Evolutionary conservation across 2,329 filamentous ascomycete species (phyloP).

Genomic region (Colletotrichum agaves): DNA sequence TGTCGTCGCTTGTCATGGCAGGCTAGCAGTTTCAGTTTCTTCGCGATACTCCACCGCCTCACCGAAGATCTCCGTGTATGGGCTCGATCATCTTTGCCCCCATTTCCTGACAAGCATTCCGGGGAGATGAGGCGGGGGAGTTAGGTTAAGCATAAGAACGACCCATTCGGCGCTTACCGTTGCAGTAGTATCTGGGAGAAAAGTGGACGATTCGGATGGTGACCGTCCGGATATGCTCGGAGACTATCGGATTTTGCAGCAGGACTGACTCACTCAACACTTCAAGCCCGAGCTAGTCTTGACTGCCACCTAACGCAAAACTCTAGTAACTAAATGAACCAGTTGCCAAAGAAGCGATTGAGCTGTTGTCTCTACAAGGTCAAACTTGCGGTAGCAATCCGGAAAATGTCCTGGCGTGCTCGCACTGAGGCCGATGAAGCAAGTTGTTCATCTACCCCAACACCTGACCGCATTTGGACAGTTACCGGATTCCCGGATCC

Average conservation of each 20-base stretch:
- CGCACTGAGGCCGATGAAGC: neutral
- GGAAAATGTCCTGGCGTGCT: no score
- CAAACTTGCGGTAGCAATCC: no score
- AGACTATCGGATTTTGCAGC: neutral
- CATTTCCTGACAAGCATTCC: neutral
- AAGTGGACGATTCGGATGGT: neutral
- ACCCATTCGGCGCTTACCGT: neutral
- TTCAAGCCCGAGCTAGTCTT: neutral
- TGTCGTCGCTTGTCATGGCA: slow-evolving; percentile 60
- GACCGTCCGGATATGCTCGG: neutral
- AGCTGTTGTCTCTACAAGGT: neutral
- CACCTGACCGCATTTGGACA: neutral
- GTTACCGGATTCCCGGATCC: neutral
- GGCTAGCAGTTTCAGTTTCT: slow-evolving; percentile 49
- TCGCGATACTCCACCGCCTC: neutral
- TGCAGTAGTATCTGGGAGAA: neutral
- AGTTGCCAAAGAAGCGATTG: neutral
- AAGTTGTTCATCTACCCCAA: neutral
- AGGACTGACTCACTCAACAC: neutral
- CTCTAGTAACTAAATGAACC: neutral
- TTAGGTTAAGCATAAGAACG: neutral
- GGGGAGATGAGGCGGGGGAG: neutral
- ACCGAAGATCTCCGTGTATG: slow-evolving; percentile 32
- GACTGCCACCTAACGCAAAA: neutral
- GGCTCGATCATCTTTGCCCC: slow-evolving; percentile 12